Conservation (phyloP, 75 land plant species). For the Pinus albicaulis region DNA sequence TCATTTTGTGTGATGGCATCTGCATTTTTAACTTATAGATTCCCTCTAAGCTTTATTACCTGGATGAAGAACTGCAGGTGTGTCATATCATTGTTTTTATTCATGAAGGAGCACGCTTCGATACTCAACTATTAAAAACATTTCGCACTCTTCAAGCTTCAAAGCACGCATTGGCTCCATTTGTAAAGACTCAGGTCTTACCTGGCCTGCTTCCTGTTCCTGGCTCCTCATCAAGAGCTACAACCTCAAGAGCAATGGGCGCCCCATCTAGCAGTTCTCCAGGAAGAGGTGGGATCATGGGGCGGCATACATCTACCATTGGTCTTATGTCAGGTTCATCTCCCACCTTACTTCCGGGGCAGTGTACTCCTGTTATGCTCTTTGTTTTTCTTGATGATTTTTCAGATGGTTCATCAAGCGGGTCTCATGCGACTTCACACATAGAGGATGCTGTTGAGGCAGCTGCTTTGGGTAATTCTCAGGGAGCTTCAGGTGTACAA, state of each 20-base stretch:
- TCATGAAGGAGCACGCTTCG: conserved; percentile 84
- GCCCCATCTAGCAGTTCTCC: conserved; percentile 39
- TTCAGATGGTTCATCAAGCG: conserved; percentile 29
- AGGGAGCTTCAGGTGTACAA: conserved; percentile 17
- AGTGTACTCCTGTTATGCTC: conserved; percentile 84
- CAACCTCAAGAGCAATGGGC: conserved; percentile 17
- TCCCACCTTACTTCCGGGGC: conserved; percentile 82
- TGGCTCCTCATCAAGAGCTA: conserved; percentile 26
- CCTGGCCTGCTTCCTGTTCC: conserved; percentile 35
- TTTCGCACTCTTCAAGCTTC: conserved; percentile 90
- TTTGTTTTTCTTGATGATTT: conserved; percentile 89
- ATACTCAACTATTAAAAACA: conserved; percentile 63
- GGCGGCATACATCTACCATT: conserved; percentile 64
- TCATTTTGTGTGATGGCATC: too few relatives aligned
- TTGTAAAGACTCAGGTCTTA: conserved; percentile 63
- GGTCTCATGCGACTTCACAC: conserved; percentile 14
- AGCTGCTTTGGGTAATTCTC: conserved; percentile 13
- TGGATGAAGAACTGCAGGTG: conserved; percentile 56
- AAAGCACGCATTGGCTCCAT: conserved; percentile 72
- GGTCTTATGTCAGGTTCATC: conserved; percentile 68
- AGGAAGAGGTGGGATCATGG: conserved; percentile 35
- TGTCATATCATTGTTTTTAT: conserved; percentile 84
- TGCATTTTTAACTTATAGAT: neutral
- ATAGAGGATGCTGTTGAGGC: conserved; percentile 27
- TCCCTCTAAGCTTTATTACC: neutral